phyloP scores from a whole-genome alignment of 192 early-diverging fungal species.

The Funneliformis geosporum region DNA sequence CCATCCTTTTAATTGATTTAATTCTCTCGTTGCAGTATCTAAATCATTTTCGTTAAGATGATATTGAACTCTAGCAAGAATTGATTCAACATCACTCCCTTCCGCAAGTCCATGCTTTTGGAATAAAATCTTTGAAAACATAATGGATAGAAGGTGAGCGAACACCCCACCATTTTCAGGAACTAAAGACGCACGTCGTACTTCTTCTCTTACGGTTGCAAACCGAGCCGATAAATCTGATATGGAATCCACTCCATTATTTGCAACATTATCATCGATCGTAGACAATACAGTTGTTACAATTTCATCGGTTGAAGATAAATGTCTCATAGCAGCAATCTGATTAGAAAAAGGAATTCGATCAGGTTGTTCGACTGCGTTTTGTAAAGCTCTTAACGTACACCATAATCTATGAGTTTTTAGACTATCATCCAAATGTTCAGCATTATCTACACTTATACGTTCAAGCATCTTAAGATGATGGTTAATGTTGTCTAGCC shows the following conservation, averaged over 20 bases:
- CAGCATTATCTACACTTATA: constrained; percentile 66
- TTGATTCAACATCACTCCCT: constrained; percentile 84
- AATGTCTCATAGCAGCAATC: constrained; percentile 55
- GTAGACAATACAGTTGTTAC: constrained; percentile 64
- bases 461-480: constrained; percentile 76
- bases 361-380: constrained; percentile 48
- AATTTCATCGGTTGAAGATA: constrained; percentile 60
- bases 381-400: constrained; percentile 65
- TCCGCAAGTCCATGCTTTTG: constrained; percentile 82
- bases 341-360: constrained; percentile 73
- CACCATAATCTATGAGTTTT: constrained; percentile 64
- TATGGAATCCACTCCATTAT: constrained; percentile 65
- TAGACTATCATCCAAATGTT: constrained; percentile 64
- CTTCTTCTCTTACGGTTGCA: constrained; percentile 61
- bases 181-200: constrained; percentile 79
- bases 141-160: constrained; percentile 71
- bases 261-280: constrained; percentile 57
- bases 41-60: constrained; percentile 78
- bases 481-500: constrained; percentile 77
- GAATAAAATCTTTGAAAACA: constrained; percentile 78
- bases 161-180: constrained; percentile 86
- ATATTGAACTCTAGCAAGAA: constrained; percentile 75
- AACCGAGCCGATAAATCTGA: constrained; percentile 72
- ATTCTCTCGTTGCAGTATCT: constrained; percentile 83
- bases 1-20: constrained; percentile 95